Base-by-base conservation (phyloP, 176 grass and related monocot genomes). In the Zoysia pacifica region DNA sequence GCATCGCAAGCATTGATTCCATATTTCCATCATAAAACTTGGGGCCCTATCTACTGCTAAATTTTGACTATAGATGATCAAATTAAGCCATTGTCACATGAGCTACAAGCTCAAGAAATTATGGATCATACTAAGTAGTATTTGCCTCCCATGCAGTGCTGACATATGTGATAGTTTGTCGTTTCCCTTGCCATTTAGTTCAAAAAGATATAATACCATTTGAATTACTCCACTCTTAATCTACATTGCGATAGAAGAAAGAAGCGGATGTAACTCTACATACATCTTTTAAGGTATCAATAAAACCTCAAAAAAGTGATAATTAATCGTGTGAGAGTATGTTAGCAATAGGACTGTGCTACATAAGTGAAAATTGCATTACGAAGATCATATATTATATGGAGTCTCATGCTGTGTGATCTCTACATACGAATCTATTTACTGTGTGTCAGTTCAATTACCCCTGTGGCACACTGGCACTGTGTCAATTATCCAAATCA, bases 221-320 rank as follows among this genome's bases (percentile, higher is more conserved):
- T 28, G 28, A 28, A 28, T 28, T 28, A 28, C 0, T 28, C 28
- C 28, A 28, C 28, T 28, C 28, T 28, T 28, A 28, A 88, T 2
- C 19, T 70, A 70, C 41, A 48, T 75, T 84, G 46, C 63, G 62
- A 62, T 40, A n/a, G 79, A 77, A 65, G 0, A 4, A 68, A 13
- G 41, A 75, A 54, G 50, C 18, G n/a, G 40, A 64, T 37, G n/a
- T 18, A 48, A 75, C 64, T 43, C 7, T 64, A 53, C 28, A 28
- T 42, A 2, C 7, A 58, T n/a, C 19, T 5, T 50, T 74, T 80
- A 56, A 56, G 16, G 18, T n/a, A 70, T 18, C 64, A 47, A 1
- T 12, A 9, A 11, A 70, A 16, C 62, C 67, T 14, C 37, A 7
- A 38, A 46, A 28, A 79, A 37, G n/a, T 46, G 9, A 45, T 61